phyloP scores from a whole-genome alignment of 176 grass and related monocot genomes.

The Oropetium thomaeum region DNA sequence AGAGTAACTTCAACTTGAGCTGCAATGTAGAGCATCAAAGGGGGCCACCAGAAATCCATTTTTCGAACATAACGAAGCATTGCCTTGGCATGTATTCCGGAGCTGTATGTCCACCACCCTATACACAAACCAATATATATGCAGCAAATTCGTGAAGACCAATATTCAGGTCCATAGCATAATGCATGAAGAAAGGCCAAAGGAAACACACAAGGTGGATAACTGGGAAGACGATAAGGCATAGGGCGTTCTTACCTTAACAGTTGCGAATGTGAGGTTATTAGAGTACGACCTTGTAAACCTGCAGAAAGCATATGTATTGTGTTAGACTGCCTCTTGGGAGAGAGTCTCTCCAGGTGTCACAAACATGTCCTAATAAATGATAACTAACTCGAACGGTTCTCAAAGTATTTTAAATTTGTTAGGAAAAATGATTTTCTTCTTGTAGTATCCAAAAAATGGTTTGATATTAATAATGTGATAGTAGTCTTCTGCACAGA shows the following conservation, averaged over 20 bases:
- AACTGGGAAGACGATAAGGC: background rate
- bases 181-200: background rate
- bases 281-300: conserved; percentile 55
- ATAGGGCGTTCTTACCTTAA: conserved; percentile 32
- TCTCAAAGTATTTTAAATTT: background rate
- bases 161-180: background rate
- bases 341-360: background rate
- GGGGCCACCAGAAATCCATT: conserved; percentile 32
- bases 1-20: background rate
- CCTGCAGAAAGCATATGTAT: conserved; percentile 32
- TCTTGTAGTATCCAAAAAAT: background rate
- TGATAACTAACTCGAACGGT: background rate
- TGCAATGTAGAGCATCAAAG: conserved; percentile 11
- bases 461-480: background rate
- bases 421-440: background rate
- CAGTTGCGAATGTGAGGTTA: conserved; percentile 61
- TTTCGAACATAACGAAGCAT: conserved; percentile 43
- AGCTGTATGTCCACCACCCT: conserved; percentile 58
- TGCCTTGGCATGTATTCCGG: conserved; percentile 48
- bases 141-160: background rate
- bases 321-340: background rate
- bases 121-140: background rate
- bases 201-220: background rate
- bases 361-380: background rate
- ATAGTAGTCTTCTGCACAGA: background rate